Evolutionary conservation across 2,329 filamentous ascomycete genomes (phyloP), one percentile per base, ranked within the genome.

Genomic region (Fusarium aywerte): DNA sequence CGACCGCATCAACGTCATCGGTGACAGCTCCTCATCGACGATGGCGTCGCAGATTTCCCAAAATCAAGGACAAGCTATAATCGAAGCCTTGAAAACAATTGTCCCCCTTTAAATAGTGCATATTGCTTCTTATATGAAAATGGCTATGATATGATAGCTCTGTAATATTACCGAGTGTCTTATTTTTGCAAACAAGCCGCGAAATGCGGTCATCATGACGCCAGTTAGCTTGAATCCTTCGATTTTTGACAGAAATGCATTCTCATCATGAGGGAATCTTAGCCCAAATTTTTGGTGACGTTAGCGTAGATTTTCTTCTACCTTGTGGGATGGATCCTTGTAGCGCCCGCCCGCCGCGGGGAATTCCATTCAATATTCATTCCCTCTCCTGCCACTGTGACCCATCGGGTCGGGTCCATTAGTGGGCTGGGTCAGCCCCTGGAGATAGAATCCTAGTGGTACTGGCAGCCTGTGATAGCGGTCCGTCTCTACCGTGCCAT

Each of bases 21-120:
- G 47, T 49, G 55, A 53, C 51, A 53, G 47, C 51, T 53, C 58
- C 44, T 39, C 49, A 69, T 69, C 50, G 40, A 67, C 29, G 27
- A 64, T 69, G 40, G 67, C 63, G 58, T 58, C 40, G 63, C 36
- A 57, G 55, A 50, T 65, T 61, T 45, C 39, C 50, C 53, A 57
- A 52, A 69, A 70, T 68, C 67, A 69, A 70, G 67, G 67, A 61
- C 31, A 49, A 55, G 43, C 47, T 42, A 43, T 44, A 36, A 59
- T 39, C 23, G 33, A 55, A 56, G 56, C 43, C 65, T 63, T 50
- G 55, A 52, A 58, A 62, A 25, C 18, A 29, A 55, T 55, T 36
- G 8, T 47, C 7, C 11, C 43, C 36, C 27, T 43, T 39, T 36
- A 32, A 25, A 43, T 40, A 45, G 55, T 50, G 16, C 49, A 52